Evolutionary conservation across 768 basidiomycete species (phyloP), one percentile per base, ranked within the genome.

Genomic region (Suillus plorans): DNA sequence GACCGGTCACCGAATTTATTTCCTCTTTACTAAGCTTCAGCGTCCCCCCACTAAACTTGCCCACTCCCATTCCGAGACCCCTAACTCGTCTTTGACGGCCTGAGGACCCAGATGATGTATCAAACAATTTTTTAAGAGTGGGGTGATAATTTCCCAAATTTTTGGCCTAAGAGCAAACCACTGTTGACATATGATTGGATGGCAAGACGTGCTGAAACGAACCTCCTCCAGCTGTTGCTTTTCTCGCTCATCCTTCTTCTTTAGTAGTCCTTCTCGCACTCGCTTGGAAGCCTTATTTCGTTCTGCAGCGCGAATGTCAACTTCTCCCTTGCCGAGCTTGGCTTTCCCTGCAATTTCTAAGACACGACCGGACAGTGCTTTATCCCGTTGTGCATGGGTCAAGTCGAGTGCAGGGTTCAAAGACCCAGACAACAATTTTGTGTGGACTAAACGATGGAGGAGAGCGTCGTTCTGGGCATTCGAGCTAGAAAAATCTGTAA

Each of bases 61-160:
- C 93, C 25, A 95, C 83, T 8, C 93, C 92, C 88, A 93, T 88
- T 65, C 81, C 80, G 49, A 95, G 74, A 13, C 93, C 94, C 69
- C 85, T 82, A 52, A 84, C 80, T 66, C 91, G 80, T 66, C 83
- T 88, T 67, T 77, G 80, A 52, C 71, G 76, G 8, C 64, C 66
- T 22, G 67, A 65, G 1, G 70, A 67, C 42, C 69, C 68, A 14
- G 68, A 55, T n/a, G 73, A 72, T 6, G 78, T 72, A 42, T 84
- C 84, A 70, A 88, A 92, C 8, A 89, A 67, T 64, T 83, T 86
- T 74, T 93, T 95, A 62, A 94, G 78, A 5, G 82, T 80, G 45
- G 90, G 92, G 69, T 95, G 92, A 72, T 94, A 95, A 73, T 93
- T 94, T 20, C 93, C 93, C 66, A 91, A 67, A 67, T 90, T 84